These are phyloP conservation scores for Termitomyces sp. DNA, from an alignment of 768 basidiomycete genomes.

Conservation along the genomic window DNA sequence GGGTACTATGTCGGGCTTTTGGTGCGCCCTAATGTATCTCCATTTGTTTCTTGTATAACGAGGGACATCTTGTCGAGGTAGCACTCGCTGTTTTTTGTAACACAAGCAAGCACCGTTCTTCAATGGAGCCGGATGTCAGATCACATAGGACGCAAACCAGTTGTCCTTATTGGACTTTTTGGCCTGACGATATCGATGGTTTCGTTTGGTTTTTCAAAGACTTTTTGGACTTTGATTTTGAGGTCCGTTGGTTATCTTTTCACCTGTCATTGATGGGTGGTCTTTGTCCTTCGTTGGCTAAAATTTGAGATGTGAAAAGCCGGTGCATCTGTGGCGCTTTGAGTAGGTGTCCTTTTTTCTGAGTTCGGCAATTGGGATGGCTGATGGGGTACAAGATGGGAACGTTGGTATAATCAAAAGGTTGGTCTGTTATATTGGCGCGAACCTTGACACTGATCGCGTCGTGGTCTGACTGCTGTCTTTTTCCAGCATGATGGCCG, in stretches of 20 bases:
- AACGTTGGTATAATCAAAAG: neutral
- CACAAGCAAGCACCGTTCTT: conserved; percentile 68
- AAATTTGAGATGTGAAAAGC: neutral
- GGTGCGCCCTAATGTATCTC: neutral
- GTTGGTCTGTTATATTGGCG: neutral
- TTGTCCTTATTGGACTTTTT: conserved; percentile 61
- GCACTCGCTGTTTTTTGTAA: conserved; percentile 36
- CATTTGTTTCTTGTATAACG: neutral
- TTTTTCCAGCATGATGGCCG: conserved; percentile 53
- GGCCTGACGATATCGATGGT: conserved; percentile 69
- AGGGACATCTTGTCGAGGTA: neutral
- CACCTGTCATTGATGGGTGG: neutral
- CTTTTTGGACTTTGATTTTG: neutral
- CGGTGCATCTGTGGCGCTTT: neutral
- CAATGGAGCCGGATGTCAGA: conserved; percentile 76
- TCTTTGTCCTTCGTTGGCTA: neutral
- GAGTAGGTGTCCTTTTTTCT: neutral
- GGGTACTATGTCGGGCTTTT: neutral
- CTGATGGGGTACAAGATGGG: neutral
- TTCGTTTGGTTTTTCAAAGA: conserved; percentile 44
- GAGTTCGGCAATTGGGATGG: neutral
- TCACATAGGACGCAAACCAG: conserved; percentile 68
- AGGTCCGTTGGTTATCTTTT: neutral
- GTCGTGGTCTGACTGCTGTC: neutral
- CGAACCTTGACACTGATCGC: neutral